Evolutionary conservation across 306 rosid species (phyloP).

Genomic region (Pyrus pyrifolia): DNA sequence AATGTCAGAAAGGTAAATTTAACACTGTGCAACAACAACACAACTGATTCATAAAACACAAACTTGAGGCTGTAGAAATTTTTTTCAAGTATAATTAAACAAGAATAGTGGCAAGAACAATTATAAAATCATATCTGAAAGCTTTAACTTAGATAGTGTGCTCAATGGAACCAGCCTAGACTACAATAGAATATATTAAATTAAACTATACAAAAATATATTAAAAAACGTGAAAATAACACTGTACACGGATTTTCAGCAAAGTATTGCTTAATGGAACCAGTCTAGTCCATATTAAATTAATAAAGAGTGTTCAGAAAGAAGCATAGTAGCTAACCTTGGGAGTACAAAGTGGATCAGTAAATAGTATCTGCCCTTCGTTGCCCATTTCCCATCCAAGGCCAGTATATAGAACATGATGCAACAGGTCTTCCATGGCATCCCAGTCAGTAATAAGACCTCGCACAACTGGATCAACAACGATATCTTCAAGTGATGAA

Average conservation of each 20-base stretch:
- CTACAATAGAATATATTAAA: background rate
- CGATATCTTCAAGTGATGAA: conserved; percentile 40
- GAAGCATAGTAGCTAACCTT: conserved; percentile 43
- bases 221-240: background rate
- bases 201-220: background rate
- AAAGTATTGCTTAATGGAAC: background rate
- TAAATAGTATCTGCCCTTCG: conserved; percentile 88
- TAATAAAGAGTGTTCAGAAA: background rate
- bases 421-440: conserved; percentile 92
- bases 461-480: conserved; percentile 70
- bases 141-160: background rate
- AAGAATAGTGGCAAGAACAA: background rate
- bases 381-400: conserved; percentile 99
- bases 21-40: too few species aligned
- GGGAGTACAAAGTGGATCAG: conserved; percentile 93
- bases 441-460: conserved; percentile 89
- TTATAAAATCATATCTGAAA: background rate
- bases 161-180: background rate
- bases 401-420: conserved; percentile 74
- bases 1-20: background rate
- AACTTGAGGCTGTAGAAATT: background rate
- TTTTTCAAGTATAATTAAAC: background rate
- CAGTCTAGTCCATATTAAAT: background rate
- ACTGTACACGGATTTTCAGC: background rate
- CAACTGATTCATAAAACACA: background rate